phyloP scores from a whole-genome alignment of 1,139 yeast genomes.

The Yamadazyma spencermartinsiae region DNA sequence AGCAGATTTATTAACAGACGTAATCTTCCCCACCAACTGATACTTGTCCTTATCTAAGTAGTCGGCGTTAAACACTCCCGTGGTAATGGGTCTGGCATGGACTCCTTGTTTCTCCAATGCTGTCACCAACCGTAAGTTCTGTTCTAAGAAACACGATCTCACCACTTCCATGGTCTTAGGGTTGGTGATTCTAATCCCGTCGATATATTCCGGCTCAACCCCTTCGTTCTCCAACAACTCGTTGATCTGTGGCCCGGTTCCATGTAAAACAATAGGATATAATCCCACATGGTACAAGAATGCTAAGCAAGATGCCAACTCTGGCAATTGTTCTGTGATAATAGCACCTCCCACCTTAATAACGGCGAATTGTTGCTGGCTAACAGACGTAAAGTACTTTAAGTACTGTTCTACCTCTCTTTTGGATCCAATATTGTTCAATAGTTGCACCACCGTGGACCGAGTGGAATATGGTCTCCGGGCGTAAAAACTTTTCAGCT shows the following conservation, averaged over 20 bases:
- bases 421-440: slow-evolving; percentile 95
- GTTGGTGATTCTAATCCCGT: slow-evolving; percentile 96
- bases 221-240: slow-evolving; percentile 91
- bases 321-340: slow-evolving; percentile 89
- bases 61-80: slow-evolving; percentile 95
- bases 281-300: slow-evolving; percentile 96
- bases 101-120: slow-evolving; percentile 97
- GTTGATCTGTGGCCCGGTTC: slow-evolving; percentile 98
- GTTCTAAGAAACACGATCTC: slow-evolving; percentile 91
- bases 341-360: slow-evolving; percentile 99
- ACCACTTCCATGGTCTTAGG: slow-evolving; percentile 95
- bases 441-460: slow-evolving; percentile 90
- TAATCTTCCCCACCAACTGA: slow-evolving; percentile 88
- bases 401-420: slow-evolving; percentile 97
- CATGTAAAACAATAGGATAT: slow-evolving; percentile 95
- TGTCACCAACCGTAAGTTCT: slow-evolving; percentile 89
- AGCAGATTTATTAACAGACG: slow-evolving; percentile 83
- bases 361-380: slow-evolving; percentile 95
- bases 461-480: slow-evolving; percentile 56
- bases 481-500: background rate
- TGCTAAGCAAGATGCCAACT: slow-evolving; percentile 92
- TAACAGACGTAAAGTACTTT: slow-evolving; percentile 93
- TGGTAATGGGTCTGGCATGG: slow-evolving; percentile 96
- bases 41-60: slow-evolving; percentile 89
- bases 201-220: slow-evolving; percentile 92